Base-by-base conservation (phyloP, 805 yeast species). In the Nakazawaea laoshanensis region DNA sequence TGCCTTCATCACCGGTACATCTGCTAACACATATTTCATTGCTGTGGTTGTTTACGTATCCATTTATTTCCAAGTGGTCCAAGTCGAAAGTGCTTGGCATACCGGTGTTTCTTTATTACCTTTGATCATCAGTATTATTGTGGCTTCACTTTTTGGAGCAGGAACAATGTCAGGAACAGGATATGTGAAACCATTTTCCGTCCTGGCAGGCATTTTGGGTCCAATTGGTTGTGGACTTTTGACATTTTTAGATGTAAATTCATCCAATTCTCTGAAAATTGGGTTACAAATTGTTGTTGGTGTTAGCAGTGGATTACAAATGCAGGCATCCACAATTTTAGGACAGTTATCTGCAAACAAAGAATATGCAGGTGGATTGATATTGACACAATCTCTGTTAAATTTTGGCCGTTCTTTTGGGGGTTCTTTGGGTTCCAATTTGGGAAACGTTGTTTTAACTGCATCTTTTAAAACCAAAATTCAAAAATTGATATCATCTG, bases 261-360 rank as follows among this genome's bases (percentile, higher is more conserved):
- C 74, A 2, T 37, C 55, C 4, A 38, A 42, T 3, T 46, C 63
- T 1, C 32, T 47, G 17, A 57, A 63, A 36, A 61, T 72, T 32
- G 72, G 76, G 1, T 52, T 59, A 21, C 60, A 67, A 35, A 63
- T 71, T 18, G 42, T 67, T 5, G 46, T 55, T 7, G 81, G 81
- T 17, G 51, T 63, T 4, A 58, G 68, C 0, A 48, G 62, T 27
- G 82, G 81, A 2, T 20, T 67, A 11, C 55, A 51, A 33, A 52
- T 70, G 46, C 77, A 72, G 46, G 53, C 71, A 2, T 42, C 60
- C 11, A 51, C 68, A 29, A 44, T 69, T 20, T 47, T 65, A 2
- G 57, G 68, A 2, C 76, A 72, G 43, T 47, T 72, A 7, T 51
- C 59, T 15, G 72, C 74, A 8, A 76, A 79, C 21, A 66, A 70